A percentile compares a stretch with the other conserved stretches of the same genome.
These are phyloP conservation scores for Syzygium malaccense DNA, from an alignment of 441 rosid genomes.

Conservation along the genomic window DNA sequence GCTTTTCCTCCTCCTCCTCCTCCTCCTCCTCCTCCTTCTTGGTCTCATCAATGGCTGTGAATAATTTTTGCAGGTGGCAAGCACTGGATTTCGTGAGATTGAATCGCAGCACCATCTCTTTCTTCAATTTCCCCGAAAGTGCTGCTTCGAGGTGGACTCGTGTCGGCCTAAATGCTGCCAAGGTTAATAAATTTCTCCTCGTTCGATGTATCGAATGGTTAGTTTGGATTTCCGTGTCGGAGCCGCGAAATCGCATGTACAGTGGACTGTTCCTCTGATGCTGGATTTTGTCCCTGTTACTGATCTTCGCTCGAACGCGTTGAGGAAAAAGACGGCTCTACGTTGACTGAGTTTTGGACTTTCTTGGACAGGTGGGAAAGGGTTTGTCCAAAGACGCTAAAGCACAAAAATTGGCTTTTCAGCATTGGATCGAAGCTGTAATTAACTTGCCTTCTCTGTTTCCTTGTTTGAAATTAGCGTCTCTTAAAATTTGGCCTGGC, in stretches of 20 bases:
- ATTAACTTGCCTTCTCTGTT: neutral
- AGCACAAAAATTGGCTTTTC: slow-evolving; percentile 89
- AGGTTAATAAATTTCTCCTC: slow-evolving; percentile 24
- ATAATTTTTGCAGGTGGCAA: slow-evolving; percentile 58
- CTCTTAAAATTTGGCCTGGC: neutral
- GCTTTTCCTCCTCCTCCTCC: neutral
- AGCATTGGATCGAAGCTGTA: slow-evolving; percentile 98
- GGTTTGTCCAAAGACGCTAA: slow-evolving; percentile 69
- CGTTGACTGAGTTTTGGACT: neutral
- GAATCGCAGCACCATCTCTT: slow-evolving; percentile 70
- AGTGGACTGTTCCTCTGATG: neutral
- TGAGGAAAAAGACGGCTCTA: neutral
- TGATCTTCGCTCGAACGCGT: neutral
- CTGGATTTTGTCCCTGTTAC: neutral
- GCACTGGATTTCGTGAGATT: slow-evolving; percentile 75
- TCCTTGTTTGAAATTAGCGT: neutral
- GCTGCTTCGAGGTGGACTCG: slow-evolving; percentile 82
- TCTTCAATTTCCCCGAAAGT: slow-evolving; percentile 67
- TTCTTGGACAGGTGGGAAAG: slow-evolving; percentile 60
- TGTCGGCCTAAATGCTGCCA: slow-evolving; percentile 63
- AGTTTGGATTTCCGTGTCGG: neutral
- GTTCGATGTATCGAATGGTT: neutral
- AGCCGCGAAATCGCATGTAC: neutral
- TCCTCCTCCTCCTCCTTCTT: neutral
- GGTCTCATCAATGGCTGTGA: neutral